These are phyloP conservation scores for Pezicula carpinea DNA, from an alignment of 2,329 filamentous ascomycete species.

Conservation along the genomic window DNA sequence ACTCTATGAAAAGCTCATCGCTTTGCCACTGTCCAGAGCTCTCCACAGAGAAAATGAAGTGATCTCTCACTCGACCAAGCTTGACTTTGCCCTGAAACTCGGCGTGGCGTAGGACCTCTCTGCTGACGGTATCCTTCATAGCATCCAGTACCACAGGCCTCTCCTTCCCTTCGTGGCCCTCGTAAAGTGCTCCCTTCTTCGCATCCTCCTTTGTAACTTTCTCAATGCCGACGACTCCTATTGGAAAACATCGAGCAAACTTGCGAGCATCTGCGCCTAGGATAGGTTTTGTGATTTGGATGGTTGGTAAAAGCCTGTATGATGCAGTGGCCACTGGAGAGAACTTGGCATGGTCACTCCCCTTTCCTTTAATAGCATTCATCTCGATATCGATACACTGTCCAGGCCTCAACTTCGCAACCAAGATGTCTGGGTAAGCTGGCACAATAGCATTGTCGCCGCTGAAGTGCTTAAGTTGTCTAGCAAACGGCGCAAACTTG, in stretches of 20 bases:
- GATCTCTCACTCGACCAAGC: constrained; percentile 82
- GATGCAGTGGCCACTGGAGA: constrained; percentile 92
- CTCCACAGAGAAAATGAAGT: constrained; percentile 96
- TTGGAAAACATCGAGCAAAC: constrained; percentile 84
- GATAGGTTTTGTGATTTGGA: constrained; percentile 79
- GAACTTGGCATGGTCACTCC: constrained; percentile 94
- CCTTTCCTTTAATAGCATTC: constrained; percentile 93
- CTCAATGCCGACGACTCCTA: constrained; percentile 80
- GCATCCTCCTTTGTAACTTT: constrained; percentile 66
- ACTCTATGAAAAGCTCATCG: constrained; percentile 88
- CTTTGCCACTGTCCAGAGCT: constrained; percentile 94
- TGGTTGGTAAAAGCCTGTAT: constrained; percentile 85
- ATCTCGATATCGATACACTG: constrained; percentile 83
- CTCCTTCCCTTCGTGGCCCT: constrained; percentile 70
- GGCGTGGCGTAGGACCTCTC: constrained; percentile 84
- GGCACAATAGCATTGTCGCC: constrained; percentile 66
- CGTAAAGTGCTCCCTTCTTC: constrained; percentile 57
- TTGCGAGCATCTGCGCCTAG: constrained; percentile 82
- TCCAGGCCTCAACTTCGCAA: constrained; percentile 88
- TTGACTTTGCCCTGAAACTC: constrained; percentile 97
- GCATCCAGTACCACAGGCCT: constrained; percentile 85
- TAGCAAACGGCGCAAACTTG: constrained; percentile 69
- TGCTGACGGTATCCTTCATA: constrained; percentile 92
- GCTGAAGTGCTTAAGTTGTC: constrained; percentile 64
- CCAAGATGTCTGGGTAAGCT: constrained; percentile 85